Evolutionary conservation across 441 rosid genomes (phyloP), one percentile per base, ranked within the genome.

Genomic region (Capsella rubella): DNA sequence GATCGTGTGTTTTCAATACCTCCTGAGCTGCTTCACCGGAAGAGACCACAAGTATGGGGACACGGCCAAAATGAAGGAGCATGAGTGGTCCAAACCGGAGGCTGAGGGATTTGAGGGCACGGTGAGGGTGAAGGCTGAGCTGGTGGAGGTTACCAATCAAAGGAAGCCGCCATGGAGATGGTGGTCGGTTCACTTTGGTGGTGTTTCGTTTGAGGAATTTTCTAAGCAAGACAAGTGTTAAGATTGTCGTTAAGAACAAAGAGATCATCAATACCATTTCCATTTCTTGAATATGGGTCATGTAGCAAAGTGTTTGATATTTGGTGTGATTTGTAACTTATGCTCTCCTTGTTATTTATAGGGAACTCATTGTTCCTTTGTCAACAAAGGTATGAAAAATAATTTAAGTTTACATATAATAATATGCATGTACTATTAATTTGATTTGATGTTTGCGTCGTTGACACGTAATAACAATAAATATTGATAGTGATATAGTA

Each of bases 101-200:
- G 40, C 89, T 74, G 14, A 84, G 63, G 35, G 70, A 15, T 0
- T 28, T 45, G 43, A 85, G 85, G 39, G 87, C 78, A 40, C 79
- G 81, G 74, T 85, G 89, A 35, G 83, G 84, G n/a, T 75, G 51
- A 8, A 16, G 15, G 9, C 84, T 82, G 12, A 84, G 45, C 61
- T 78, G 80, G 69, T 78, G 86, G 61, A 87, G 77, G 85, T 87
- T 84, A 15, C 88, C 87, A 0, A 87, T 57, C n/a, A 87, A 25
- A 1, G 86, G 86, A 39, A 84, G 83, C 39, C 75, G 68, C 58
- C 64, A 54, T 18, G 86, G 91, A 7, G 84, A 84, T 0, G 89
- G 89, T 31, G 85, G 86, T 11, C 27, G 8, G 37, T 42, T 64
- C 29, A 50, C 6, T 11, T 45, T 60, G 47, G 8, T 64, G 51